These are phyloP conservation scores for Irpex sp. DNA, from an alignment of 1,284 basidiomycete species.

Conservation along the genomic window DNA sequence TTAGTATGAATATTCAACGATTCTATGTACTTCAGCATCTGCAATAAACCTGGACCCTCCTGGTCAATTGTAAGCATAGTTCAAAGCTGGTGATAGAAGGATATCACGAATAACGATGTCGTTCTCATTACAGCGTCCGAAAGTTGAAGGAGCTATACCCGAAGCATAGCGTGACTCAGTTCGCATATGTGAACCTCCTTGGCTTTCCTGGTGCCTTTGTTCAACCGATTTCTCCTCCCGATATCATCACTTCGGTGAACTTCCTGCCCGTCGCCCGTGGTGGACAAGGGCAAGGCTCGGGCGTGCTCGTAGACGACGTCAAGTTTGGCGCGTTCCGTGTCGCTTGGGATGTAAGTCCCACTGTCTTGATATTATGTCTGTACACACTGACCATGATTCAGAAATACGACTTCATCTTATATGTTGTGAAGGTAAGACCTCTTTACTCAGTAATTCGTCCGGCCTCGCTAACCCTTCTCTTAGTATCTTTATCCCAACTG, in stretches of 20 bases:
- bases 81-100: neutral
- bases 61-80: constrained; percentile 37
- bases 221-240: constrained; percentile 41
- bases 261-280: constrained; percentile 46
- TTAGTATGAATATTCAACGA: neutral
- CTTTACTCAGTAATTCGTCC: neutral
- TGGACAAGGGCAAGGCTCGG: constrained; percentile 35
- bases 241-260: constrained; percentile 41
- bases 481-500: constrained; percentile 43
- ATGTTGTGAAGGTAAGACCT: constrained; percentile 35
- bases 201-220: constrained; percentile 44
- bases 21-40: constrained; percentile 25
- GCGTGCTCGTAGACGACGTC: constrained; percentile 47
- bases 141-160: constrained; percentile 53
- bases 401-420: constrained; percentile 44
- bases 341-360: constrained; percentile 51
- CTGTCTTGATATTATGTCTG: neutral
- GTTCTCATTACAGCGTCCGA: constrained; percentile 1
- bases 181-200: constrained; percentile 41
- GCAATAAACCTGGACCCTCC: constrained; percentile 39
- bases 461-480: neutral
- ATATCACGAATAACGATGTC: neutral
- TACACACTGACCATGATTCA: constrained; percentile 15
- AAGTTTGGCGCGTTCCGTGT: constrained; percentile 51
- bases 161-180: constrained; percentile 51